Base-by-base conservation (phyloP, 305 asterid species). In the Andrographis paniculata region DNA sequence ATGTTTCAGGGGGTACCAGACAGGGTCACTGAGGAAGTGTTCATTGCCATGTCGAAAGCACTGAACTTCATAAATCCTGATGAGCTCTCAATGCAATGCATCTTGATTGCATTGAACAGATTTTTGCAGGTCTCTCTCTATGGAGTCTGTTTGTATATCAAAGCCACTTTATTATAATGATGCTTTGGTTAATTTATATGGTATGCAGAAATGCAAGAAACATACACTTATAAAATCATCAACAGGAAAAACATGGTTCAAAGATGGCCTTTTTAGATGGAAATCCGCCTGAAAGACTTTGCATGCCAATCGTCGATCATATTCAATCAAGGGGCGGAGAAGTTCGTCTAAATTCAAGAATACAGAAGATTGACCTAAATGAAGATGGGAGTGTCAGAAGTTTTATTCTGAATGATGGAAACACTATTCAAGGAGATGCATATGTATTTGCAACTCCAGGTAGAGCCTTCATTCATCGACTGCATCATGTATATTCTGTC, bases 201-300 rank as follows among this genome's bases (percentile, higher is more conserved):
- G n/a, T n/a, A n/a, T n/a, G n/a, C n/a, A n/a, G n/a, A n/a, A n/a
- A 9, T 14, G 14, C n/a, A 12, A 2, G 33, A 22, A 52, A 28
- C 15, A 14, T 18, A 17, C 19, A n/a, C 58, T 44, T 23, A 48
- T 39, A 38, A 36, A 47, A 61, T 65, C 16, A 37, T 14, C 45
- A 48, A 60, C 84, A 92, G 99, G 97, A 92, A 74, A 92, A 87
- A 65, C 74, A 92, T 50, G 99, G 99, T 16, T 92, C 99, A 15
- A 92, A 87, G 74, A 92, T 92, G 99, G 97, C 99, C 2, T 92
- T 92, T 68, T 75, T 92, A 75, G 97, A 92, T 64, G 99, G 99
- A 12, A 92, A 69, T 58, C 99, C 99, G 24, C 99, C 99, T 0
- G 99, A 92, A 55, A 81, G 99, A 71, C 99, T 92, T 51, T 92